A percentile compares a stretch with the other conserved stretches of the same genome.
Evolutionary conservation across 2,329 filamentous ascomycete genomes (phyloP).

Genomic region (Periconia macrospinosa): DNA sequence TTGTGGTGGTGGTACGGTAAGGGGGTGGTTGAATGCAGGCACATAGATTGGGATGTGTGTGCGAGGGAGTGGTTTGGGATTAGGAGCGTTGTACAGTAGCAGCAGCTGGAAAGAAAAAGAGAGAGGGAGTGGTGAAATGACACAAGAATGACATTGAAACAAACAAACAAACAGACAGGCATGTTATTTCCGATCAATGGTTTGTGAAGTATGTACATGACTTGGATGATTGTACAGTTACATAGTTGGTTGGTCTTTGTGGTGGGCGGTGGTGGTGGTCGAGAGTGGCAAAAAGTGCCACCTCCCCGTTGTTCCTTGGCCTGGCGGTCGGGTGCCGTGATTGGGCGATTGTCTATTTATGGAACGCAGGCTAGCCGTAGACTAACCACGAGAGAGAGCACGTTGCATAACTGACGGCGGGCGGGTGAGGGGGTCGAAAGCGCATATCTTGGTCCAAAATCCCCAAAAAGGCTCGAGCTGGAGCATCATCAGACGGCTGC

Average conservation of each 20-base stretch:
- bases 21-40: constrained; percentile 11
- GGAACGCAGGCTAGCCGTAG: too few relatives aligned
- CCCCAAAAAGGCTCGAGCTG: neutral
- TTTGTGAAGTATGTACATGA: too few relatives aligned
- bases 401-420: neutral
- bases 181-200: constrained; percentile 4
- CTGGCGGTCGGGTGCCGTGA: neutral
- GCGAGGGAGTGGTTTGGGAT: constrained; percentile 10
- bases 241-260: too few relatives aligned
- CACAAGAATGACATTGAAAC: too few relatives aligned
- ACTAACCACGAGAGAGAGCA: neutral
- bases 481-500: neutral
- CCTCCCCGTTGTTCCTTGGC: neutral
- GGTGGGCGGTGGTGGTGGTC: too few relatives aligned
- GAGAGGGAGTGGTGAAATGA: too few relatives aligned
- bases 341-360: neutral
- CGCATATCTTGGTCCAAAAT: neutral
- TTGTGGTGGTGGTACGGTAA: constrained; percentile 19
- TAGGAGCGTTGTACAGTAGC: too few relatives aligned
- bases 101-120: too few relatives aligned
- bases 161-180: too few relatives aligned
- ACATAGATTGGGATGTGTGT: constrained; percentile 12
- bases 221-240: too few relatives aligned
- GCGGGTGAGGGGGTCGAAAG: neutral
- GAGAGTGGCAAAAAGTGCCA: too few relatives aligned